These are phyloP conservation scores for Tylopilus felleus DNA, from an alignment of 768 basidiomycete genomes.

Conservation along the genomic window DNA sequence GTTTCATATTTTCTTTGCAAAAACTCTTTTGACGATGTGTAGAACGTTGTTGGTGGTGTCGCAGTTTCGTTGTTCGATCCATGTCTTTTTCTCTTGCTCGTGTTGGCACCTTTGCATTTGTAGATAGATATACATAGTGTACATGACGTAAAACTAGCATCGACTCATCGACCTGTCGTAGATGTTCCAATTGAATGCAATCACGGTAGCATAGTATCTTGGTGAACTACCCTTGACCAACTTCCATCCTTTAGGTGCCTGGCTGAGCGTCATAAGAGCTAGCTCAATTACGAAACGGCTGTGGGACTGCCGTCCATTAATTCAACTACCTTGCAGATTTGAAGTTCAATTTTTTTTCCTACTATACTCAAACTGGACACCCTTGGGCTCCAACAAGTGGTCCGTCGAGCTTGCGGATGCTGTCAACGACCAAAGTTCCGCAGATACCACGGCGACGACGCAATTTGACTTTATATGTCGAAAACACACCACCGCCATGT, in stretches of 20 bases:
- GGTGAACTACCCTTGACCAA: too few relatives aligned
- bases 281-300: too few relatives aligned
- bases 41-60: background rate
- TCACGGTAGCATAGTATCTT: background rate
- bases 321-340: too few relatives aligned
- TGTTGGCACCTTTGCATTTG: constrained; percentile 14
- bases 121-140: constrained; percentile 17
- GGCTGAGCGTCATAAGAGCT: too few relatives aligned
- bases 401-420: too few relatives aligned
- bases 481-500: background rate
- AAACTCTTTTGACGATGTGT: background rate
- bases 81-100: background rate
- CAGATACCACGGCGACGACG: background rate
- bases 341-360: too few relatives aligned
- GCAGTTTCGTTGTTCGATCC: constrained; percentile 7
- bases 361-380: too few relatives aligned
- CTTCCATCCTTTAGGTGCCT: too few relatives aligned
- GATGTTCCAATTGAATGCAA: constrained; percentile 10
- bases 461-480: background rate
- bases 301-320: too few relatives aligned
- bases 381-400: too few relatives aligned
- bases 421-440: background rate
- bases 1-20: constrained; percentile 11
- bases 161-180: constrained; percentile 5
- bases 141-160: constrained; percentile 6